Evolutionary conservation across 768 basidiomycete species (phyloP).

Genomic region (Hericium erinaceus): DNA sequence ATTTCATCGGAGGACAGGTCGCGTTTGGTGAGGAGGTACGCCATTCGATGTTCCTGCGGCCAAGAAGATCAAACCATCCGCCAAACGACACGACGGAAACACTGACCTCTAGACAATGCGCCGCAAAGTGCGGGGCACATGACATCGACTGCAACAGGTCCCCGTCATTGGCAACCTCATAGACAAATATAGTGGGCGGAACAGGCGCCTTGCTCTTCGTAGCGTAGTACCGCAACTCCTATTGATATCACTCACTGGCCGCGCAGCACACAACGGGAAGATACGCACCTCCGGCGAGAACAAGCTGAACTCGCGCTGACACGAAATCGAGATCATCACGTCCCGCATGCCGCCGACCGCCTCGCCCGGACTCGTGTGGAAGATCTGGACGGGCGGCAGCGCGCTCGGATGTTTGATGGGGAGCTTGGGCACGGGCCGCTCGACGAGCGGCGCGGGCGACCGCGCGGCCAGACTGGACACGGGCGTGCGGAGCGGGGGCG

Average conservation of each 20-base stretch:
- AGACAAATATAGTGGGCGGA: constrained; percentile 14
- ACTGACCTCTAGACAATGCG: constrained; percentile 43
- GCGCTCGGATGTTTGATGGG: not conserved
- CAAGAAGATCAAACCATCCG: not conserved
- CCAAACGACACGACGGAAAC: not conserved
- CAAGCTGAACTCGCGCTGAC: not conserved
- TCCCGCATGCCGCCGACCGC: not conserved
- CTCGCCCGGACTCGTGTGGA: not conserved
- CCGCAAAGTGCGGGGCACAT: constrained; percentile 27
- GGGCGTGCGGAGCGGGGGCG: too few species aligned
- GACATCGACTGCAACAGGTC: constrained; percentile 31
- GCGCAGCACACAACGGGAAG: not conserved
- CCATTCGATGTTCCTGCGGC: constrained; percentile 42
- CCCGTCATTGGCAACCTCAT: not conserved
- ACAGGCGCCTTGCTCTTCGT: constrained; percentile 13
- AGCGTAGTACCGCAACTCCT: not conserved
- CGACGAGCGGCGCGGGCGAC: not conserved
- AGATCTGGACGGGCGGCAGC: not conserved
- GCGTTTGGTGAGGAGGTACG: constrained; percentile 30
- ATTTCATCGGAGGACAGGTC: constrained; percentile 36
- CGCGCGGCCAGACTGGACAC: too few species aligned
- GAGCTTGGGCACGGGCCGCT: not conserved
- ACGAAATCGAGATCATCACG: not conserved
- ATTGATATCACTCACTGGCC: not conserved
- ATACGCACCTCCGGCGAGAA: not conserved